Percentiles rank a stretch among this genome's conserved stretches.
These are phyloP conservation scores for Martiniozyma asiatica DNA, from an alignment of 1,139 yeast genomes.

Conservation along the genomic window DNA sequence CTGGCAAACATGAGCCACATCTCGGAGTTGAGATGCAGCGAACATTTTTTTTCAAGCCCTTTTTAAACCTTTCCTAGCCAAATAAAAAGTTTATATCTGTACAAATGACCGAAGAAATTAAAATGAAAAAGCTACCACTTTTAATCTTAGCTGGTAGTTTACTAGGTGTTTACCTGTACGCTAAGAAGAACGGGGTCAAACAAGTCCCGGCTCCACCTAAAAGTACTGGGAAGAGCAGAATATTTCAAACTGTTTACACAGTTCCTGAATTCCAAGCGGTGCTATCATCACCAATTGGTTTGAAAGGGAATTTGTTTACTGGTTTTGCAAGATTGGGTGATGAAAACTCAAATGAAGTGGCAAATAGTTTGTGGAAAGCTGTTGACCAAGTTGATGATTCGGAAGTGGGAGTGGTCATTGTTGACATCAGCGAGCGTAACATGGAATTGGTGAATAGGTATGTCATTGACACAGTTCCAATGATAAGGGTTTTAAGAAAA, in stretches of 20 bases:
- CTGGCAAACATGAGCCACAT: too few species aligned
- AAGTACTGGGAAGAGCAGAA: conserved; percentile 2
- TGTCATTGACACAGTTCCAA: conserved; percentile 49
- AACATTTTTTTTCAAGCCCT: too few species aligned
- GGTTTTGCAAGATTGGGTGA: conserved; percentile 62
- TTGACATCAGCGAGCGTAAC: conserved; percentile 24
- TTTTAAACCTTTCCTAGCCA: too few species aligned
- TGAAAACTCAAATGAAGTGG: conserved; percentile 51
- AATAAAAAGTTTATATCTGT: too few species aligned
- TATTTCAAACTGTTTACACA: conserved; percentile 10
- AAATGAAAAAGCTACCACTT: too few species aligned
- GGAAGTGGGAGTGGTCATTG: conserved; percentile 22
- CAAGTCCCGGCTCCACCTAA: conserved; percentile 2
- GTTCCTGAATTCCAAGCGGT: conserved; percentile 9
- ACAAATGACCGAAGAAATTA: too few species aligned
- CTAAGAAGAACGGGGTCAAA: too few species aligned
- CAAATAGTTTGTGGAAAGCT: conserved; percentile 43
- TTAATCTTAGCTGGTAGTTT: too few species aligned
- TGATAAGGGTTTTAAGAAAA: too few species aligned
- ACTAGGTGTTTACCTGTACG: too few species aligned
- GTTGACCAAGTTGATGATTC: conserved; percentile 49
- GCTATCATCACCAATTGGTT: conserved; percentile 6
- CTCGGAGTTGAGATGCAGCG: too few species aligned
- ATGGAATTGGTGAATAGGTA: conserved; percentile 48
- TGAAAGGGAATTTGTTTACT: conserved; percentile 9